Evolutionary conservation across 345 rosid species (phyloP).

Genomic region (Pistacia integerrima): DNA sequence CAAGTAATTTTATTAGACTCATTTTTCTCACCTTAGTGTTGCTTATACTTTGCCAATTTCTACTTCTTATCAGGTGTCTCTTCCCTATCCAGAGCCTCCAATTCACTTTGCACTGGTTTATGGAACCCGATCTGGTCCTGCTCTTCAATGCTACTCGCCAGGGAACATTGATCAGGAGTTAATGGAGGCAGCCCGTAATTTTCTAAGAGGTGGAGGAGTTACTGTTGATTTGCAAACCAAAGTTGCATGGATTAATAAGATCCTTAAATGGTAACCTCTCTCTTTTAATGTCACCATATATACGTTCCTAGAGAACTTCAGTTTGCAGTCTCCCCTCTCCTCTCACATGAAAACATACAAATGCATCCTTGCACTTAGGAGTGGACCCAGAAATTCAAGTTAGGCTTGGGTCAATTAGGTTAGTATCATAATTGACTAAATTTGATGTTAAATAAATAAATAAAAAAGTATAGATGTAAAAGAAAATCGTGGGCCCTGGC

Average conservation of each 20-base stretch:
- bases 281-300: neutral
- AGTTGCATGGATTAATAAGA: constrained; percentile 58
- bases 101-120: constrained; percentile 75
- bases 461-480: too few relatives aligned
- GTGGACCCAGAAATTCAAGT: neutral
- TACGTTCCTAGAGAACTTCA: neutral
- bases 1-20: neutral
- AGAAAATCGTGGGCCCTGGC: too few relatives aligned
- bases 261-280: constrained; percentile 68
- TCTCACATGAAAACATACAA: neutral
- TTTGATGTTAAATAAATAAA: too few relatives aligned
- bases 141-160: constrained; percentile 77
- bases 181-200: constrained; percentile 68
- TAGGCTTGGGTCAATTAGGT: too few relatives aligned
- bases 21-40: neutral
- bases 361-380: neutral
- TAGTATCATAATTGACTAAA: too few relatives aligned
- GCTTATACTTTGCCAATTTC: neutral
- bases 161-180: constrained; percentile 75
- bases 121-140: constrained; percentile 52
- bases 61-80: constrained; percentile 47
- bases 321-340: neutral
- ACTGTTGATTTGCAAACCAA: constrained; percentile 52
- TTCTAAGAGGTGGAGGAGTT: constrained; percentile 75
- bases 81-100: constrained; percentile 71